Conservation (phyloP, 1,139 yeast genomes). For the Barnettozyma hawaiiensis region DNA sequence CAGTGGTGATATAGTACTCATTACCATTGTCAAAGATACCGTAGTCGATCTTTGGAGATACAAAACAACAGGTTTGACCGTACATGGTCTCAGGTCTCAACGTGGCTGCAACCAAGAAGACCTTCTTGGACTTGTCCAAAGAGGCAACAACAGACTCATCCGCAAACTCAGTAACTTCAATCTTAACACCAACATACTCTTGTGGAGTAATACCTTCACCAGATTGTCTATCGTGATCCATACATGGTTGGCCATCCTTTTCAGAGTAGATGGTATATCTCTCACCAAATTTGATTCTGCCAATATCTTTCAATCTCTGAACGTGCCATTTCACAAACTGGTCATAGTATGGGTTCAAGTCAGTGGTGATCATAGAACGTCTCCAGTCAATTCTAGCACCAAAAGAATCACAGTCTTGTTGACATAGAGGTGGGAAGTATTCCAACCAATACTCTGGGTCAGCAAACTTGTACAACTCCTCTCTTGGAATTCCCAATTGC, state of each 20-base stretch:
- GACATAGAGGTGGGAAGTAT: conserved; percentile 87
- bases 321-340: conserved; percentile 96
- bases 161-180: conserved; percentile 48
- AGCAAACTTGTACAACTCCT: conserved; percentile 81
- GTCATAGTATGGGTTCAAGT: conserved; percentile 90
- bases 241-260: conserved; percentile 98
- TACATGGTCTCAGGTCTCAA: conserved; percentile 99
- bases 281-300: conserved; percentile 95
- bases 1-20: conserved; percentile 79
- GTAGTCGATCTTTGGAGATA: conserved; percentile 87
- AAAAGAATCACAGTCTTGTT: conserved; percentile 69
- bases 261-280: conserved; percentile 96
- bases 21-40: conserved; percentile 90
- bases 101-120: conserved; percentile 91
- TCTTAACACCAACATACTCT: conserved; percentile 92
- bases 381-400: conserved; percentile 99
- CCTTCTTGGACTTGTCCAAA: conserved; percentile 55
- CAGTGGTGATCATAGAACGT: conserved; percentile 93
- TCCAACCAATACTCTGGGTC: conserved; percentile 85
- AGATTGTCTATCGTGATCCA: conserved; percentile 96
- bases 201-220: conserved; percentile 98
- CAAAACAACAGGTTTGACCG: conserved; percentile 98
- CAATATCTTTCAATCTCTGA: conserved; percentile 76
- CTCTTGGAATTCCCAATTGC: conserved; percentile 81
- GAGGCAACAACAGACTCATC: conserved; percentile 47